These are phyloP conservation scores for Ophiostoma populinum DNA, from an alignment of 2,329 filamentous ascomycete genomes.

Conservation along the genomic window DNA sequence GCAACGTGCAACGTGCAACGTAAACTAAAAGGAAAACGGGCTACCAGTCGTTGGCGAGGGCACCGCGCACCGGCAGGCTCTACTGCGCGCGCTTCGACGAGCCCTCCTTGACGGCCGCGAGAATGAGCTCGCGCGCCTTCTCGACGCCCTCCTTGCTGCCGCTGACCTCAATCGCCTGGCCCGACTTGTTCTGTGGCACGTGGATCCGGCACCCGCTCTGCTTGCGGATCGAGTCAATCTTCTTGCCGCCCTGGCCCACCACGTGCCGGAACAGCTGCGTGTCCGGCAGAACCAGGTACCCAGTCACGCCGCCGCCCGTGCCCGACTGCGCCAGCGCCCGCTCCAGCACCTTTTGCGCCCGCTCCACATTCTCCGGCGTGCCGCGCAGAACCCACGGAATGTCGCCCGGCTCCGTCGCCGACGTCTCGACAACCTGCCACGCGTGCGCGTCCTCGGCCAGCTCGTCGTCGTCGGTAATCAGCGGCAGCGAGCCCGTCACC, in stretches of 20 bases:
- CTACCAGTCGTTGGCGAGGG: no score
- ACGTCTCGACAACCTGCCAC: constrained; percentile 61
- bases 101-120: constrained; percentile 61
- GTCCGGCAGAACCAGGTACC: constrained; percentile 80
- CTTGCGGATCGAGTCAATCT: constrained; percentile 84
- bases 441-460: constrained; percentile 51
- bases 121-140: constrained; percentile 72
- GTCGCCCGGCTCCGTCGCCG: constrained; percentile 41
- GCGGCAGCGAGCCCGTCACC: constrained; percentile 52
- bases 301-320: constrained; percentile 52
- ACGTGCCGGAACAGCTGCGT: constrained; percentile 79
- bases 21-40: no score
- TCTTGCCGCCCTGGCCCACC: constrained; percentile 73
- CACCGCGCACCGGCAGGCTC: background rate
- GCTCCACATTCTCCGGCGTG: constrained; percentile 57
- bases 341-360: constrained; percentile 60
- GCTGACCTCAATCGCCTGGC: constrained; percentile 70
- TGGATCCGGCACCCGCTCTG: constrained; percentile 88
- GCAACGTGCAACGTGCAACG: no score
- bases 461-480: constrained; percentile 78
- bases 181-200: constrained; percentile 48
- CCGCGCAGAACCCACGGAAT: constrained; percentile 87
- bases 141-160: constrained; percentile 68
- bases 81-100: constrained; percentile 13
- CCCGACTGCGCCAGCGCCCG: constrained; percentile 55